Percentiles rank a stretch among this genome's conserved stretches.
Evolutionary conservation across 441 rosid genomes (phyloP).

Genomic region (Croton laevigatus): DNA sequence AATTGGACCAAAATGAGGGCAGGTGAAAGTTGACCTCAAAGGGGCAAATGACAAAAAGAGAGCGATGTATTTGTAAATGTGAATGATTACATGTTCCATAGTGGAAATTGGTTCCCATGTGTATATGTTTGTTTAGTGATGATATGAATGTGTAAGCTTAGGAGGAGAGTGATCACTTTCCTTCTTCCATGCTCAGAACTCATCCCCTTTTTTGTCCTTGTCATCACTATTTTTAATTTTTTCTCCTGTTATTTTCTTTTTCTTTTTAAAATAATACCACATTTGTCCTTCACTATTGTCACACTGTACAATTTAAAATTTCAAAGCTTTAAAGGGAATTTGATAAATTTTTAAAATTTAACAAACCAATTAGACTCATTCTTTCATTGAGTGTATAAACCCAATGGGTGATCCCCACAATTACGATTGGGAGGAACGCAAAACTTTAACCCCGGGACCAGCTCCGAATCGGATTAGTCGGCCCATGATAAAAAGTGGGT

Average conservation of each 20-base stretch:
- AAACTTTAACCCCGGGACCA: too few relatives aligned
- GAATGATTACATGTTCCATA: constrained; percentile 24
- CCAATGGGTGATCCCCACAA: too few relatives aligned
- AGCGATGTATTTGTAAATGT: constrained; percentile 24
- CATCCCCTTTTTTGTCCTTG: constrained; percentile 38
- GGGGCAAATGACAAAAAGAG: constrained; percentile 32
- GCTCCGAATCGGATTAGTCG: too few relatives aligned
- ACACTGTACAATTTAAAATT: too few relatives aligned
- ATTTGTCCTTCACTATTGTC: too few relatives aligned
- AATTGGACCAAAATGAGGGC: background rate
- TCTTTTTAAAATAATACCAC: too few relatives aligned
- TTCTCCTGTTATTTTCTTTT: background rate
- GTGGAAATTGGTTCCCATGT: constrained; percentile 36
- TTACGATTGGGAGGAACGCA: too few relatives aligned
- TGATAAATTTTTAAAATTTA: too few relatives aligned
- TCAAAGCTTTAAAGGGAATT: too few relatives aligned
- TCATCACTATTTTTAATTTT: background rate
- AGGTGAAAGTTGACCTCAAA: constrained; percentile 31
- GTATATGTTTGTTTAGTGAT: constrained; percentile 27
- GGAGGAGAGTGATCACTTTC: constrained; percentile 8
- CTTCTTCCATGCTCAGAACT: constrained; percentile 23
- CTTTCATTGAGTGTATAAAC: too few relatives aligned
- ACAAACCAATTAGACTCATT: too few relatives aligned
- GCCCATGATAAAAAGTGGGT: too few relatives aligned
- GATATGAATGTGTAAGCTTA: constrained; percentile 15